These are phyloP conservation scores for Alnus rubra DNA, from an alignment of 306 rosid genomes.

Conservation along the genomic window DNA sequence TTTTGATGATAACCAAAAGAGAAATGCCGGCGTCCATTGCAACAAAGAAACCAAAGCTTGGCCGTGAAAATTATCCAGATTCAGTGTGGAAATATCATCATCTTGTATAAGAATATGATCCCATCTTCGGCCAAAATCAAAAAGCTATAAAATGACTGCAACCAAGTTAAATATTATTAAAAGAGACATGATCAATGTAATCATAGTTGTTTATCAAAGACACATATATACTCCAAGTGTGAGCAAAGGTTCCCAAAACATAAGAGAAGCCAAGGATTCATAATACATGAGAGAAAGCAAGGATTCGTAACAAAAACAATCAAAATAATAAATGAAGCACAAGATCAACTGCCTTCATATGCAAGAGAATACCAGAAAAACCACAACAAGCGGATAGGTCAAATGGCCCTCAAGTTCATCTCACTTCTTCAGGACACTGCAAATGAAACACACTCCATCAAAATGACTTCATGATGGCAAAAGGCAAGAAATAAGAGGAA, in stretches of 20 bases:
- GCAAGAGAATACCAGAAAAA: slow-evolving; percentile 29
- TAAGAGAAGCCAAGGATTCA: slow-evolving; percentile 16
- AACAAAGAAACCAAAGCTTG: neutral
- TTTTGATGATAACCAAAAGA: neutral
- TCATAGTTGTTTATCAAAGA: neutral
- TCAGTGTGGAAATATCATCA: neutral
- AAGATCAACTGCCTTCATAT: slow-evolving; percentile 5
- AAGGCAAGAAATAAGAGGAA: neutral
- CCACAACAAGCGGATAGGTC: slow-evolving; percentile 20
- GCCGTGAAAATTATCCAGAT: no score
- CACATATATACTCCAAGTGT: neutral
- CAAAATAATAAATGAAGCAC: slow-evolving; percentile 28
- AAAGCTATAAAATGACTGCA: neutral
- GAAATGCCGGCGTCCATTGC: neutral
- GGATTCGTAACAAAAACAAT: slow-evolving; percentile 23
- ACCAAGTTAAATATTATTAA: neutral
- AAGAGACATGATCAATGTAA: slow-evolving; percentile 8
- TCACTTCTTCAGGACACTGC: slow-evolving; percentile 95
- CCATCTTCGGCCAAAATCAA: neutral
- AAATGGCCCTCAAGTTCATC: slow-evolving; percentile 21
- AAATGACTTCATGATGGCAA: neutral
- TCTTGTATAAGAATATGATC: neutral
- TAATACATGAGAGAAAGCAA: slow-evolving; percentile 17
- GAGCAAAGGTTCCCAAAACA: slow-evolving; percentile 10
- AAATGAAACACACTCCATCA: slow-evolving; percentile 24